phyloP scores from a whole-genome alignment of 768 basidiomycete species.

The Symmetrospora coprosmae region DNA sequence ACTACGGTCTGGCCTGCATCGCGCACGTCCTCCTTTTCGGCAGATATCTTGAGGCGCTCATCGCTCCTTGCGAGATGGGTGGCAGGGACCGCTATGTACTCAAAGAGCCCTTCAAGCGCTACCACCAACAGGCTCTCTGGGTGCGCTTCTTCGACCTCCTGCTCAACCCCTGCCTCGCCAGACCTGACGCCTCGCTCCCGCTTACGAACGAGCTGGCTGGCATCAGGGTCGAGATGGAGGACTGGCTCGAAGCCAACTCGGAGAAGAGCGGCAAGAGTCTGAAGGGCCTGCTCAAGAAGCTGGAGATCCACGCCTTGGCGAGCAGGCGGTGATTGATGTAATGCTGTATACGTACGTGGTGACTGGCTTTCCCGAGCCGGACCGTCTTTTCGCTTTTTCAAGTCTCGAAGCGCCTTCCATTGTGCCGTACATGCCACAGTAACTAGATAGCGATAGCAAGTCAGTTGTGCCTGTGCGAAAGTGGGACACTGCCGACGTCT shows the following conservation, averaged over 20 bases:
- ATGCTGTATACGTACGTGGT: too few species aligned
- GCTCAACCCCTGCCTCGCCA: constrained; percentile 61
- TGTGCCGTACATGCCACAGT: too few species aligned
- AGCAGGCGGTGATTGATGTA: too few species aligned
- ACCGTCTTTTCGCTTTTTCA: too few species aligned
- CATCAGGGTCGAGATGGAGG: constrained; percentile 68
- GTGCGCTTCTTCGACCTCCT: constrained; percentile 64
- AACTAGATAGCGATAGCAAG: too few species aligned
- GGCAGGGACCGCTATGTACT: constrained; percentile 47
- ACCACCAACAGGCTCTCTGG: constrained; percentile 89
- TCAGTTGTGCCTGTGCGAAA: too few species aligned
- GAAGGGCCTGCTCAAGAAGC: constrained; percentile 37
- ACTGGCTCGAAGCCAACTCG: constrained; percentile 72
- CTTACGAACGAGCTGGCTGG: constrained; percentile 53
- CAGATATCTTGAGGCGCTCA: constrained; percentile 72
- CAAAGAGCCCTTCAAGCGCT: constrained; percentile 67
- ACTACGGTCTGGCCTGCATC: constrained; percentile 86
- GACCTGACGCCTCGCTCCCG: constrained; percentile 51
- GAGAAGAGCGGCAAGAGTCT: constrained; percentile 48
- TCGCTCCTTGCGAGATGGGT: constrained; percentile 33
- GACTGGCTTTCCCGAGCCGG: too few species aligned
- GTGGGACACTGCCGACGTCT: too few species aligned
- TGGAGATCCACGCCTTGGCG: constrained; percentile 33
- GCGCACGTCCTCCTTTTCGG: constrained; percentile 93
- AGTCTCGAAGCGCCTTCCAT: too few species aligned